Base-by-base conservation (phyloP, 2,329 filamentous ascomycete species). In the Trichoderma koningiopsis region DNA sequence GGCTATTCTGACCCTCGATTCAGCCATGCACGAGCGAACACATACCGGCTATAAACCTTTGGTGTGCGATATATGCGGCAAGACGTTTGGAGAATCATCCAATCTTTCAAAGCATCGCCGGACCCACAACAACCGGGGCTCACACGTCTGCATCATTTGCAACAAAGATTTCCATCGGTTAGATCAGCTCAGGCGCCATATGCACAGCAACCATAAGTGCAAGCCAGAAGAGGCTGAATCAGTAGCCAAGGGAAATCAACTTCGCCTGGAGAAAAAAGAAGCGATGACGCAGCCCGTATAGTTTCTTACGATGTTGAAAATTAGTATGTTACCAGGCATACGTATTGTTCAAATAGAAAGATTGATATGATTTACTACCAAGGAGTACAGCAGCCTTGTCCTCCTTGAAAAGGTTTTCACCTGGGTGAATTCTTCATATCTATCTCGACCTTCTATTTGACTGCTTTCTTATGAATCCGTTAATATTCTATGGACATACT, bases 11-110 rank as follows among this genome's bases (percentile, higher is more conserved):
- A 79, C 70, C 8, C 6, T 37, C 27, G 19, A 27, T 10, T 49
- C 59, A 89, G 87, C 88, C n/a, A 90, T 90, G 83, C 90, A 92
- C 73, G 85, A 86, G 73, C 84, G 89, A 49, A 88, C 86, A 1
- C 90, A 92, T 74, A 90, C 89, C 0, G 88, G 88, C 53, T 84
- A 87, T 58, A 91, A 91, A 74, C 88, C 88, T 0, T 78, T 91
- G 0, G 78, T 81, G 56, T 91, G 88, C 71, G 83, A 86, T 1
- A 80, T 85, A 33, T 91, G 89, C 72, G 83, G 82, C 57, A 88
- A 87, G 74, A 79, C 79, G 11, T 91, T 91, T 74, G 84, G 86
- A 70, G 88, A 91, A 75, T 90, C 88, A 0, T 90, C 88, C 4
- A 91, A 91, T 73, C 79, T 91, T 22, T 87, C 88, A 62, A 91